Percentiles rank a stretch among this genome's conserved stretches.
Conservation (phyloP, 176 grass and related monocot species). For the Cenchrus americanus region DNA sequence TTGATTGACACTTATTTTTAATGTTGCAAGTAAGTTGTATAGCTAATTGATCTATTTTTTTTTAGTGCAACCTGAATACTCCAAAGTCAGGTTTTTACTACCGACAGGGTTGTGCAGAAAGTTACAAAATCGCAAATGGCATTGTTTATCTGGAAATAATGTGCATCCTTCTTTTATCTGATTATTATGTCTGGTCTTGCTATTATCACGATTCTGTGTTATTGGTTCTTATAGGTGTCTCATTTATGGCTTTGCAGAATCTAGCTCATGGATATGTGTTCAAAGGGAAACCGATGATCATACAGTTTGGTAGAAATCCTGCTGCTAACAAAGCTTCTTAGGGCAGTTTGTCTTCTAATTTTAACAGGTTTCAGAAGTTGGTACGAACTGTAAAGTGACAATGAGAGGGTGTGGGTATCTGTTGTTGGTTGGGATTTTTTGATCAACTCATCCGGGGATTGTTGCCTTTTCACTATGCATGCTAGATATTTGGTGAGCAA, state of each 20-base stretch:
- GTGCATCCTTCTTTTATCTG: not conserved
- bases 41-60: not conserved
- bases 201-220: slow-evolving; percentile 16
- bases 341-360: slow-evolving; percentile 6
- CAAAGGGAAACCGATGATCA: slow-evolving; percentile 92
- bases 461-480: not conserved
- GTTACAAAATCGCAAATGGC: not conserved
- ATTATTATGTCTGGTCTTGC: not conserved
- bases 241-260: slow-evolving; percentile 68
- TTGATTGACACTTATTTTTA: slow-evolving; percentile 15
- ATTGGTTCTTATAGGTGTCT: not conserved
- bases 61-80: not conserved
- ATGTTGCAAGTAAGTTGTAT: not conserved
- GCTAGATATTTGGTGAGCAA: not conserved
- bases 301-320: slow-evolving; percentile 92
- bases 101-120: not conserved
- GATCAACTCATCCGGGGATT: not conserved
- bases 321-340: slow-evolving; percentile 64
- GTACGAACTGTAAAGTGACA: not conserved
- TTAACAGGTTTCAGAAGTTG: not conserved
- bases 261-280: slow-evolving; percentile 85
- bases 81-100: not conserved
- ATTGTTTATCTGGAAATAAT: slow-evolving; percentile 15
- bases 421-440: not conserved
- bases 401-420: not conserved